Evolutionary conservation across 1,139 yeast genomes (phyloP), one percentile per base, ranked within the genome.

Genomic region (Candida tropicalis): DNA sequence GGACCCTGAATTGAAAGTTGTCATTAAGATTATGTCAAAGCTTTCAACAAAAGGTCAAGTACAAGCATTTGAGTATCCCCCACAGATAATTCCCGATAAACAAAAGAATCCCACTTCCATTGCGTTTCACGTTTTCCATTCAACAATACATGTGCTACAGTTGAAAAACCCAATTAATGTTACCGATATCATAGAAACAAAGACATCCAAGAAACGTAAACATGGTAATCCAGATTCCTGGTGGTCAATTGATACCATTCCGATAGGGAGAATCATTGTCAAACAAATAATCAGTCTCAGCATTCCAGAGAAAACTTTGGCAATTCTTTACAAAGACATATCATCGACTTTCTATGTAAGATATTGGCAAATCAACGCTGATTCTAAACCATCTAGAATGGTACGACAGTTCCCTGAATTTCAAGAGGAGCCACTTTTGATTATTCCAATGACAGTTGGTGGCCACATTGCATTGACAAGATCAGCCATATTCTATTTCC

Each of bases 291-390:
- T 53, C 1, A 35, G 51, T 4, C 39, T 56, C 9, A 29, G 40
- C 1, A 37, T 38, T 3, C 42, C 41, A 2, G 37, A 37, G 2
- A 41, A 46, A 11, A 35, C 49, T 3, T 24, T 71, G 10, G 71
- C 72, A 0, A 49, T 70, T 0, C 49, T 70, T 12, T 70, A 69
- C 48, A 55, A 75, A 26, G 76, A 70, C 42, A 62, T 63, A 36
- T 63, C 65, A 37, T 66, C 62, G 47, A 56, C 59, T 34, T 63
- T 58, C 41, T 65, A 70, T 3, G 45, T 72, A 35, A 52, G 77
- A 25, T 62, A 55, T 45, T 69, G 67, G 47, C 39, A 50, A 12
- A 44, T 63, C 39, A 5, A 25, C 32, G 1, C 39, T 42, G 4
- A 47, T 43, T 9, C 42, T 41, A 2, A 45, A 60, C 22, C 41